phyloP scores from a whole-genome alignment of 208 protist genomes.

The Crithidia fasciculata region DNA sequence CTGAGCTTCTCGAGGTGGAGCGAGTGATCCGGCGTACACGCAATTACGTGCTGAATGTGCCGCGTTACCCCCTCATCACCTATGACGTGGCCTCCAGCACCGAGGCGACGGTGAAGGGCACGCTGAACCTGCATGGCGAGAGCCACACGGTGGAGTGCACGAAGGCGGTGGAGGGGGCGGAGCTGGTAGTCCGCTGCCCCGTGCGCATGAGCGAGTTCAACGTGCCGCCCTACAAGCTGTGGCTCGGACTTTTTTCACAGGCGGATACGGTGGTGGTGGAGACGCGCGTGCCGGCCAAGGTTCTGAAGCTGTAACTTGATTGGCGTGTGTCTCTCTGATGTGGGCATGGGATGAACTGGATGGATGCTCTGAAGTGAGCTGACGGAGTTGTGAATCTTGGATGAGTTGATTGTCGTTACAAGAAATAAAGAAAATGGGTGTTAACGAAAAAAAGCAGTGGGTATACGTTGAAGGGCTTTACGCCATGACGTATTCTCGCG shows the following conservation, averaged over 20 bases:
- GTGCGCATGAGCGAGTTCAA: slow-evolving; percentile 66
- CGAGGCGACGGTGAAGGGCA: slow-evolving; percentile 44
- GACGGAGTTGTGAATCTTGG: too few species aligned
- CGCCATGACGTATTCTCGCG: too few species aligned
- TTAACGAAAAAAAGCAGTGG: too few species aligned
- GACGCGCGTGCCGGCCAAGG: slow-evolving; percentile 71
- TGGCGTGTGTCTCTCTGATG: background rate
- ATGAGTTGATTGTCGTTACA: too few species aligned
- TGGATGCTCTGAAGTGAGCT: too few species aligned
- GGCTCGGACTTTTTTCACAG: slow-evolving; percentile 77
- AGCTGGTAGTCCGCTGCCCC: slow-evolving; percentile 84
- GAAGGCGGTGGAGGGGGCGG: slow-evolving; percentile 70
- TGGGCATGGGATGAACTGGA: background rate
- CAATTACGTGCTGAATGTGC: slow-evolving; percentile 54
- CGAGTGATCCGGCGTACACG: slow-evolving; percentile 56
- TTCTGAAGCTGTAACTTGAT: slow-evolving; percentile 49
- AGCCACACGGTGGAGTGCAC: slow-evolving; percentile 58
- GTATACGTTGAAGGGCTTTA: too few species aligned
- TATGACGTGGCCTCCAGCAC: slow-evolving; percentile 64
- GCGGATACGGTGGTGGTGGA: slow-evolving; percentile 78
- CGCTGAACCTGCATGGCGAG: slow-evolving; percentile 66
- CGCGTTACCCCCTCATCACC: slow-evolving; percentile 71
- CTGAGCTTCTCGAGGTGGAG: slow-evolving; percentile 70
- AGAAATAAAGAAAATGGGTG: too few species aligned
- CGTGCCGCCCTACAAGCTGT: slow-evolving; percentile 58